phyloP scores from a whole-genome alignment of 2,329 filamentous ascomycete genomes.

The Monosporascus sp. region DNA sequence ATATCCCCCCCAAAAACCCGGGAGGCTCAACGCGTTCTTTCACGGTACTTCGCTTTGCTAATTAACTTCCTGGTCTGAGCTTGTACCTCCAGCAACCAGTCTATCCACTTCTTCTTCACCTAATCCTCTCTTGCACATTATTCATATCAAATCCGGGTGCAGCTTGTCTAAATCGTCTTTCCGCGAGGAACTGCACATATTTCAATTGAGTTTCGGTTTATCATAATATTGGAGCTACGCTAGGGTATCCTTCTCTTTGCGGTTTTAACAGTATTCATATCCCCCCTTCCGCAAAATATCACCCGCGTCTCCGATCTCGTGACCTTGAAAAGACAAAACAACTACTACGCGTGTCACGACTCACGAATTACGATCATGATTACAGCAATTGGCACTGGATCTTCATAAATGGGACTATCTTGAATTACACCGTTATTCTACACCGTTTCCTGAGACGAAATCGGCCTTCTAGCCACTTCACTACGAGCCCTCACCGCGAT shows the following conservation, averaged over 20 bases:
- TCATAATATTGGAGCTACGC: no score
- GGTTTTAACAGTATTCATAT: neutral
- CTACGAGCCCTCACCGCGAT: neutral
- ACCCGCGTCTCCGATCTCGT: neutral
- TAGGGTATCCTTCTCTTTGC: neutral
- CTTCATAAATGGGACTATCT: neutral
- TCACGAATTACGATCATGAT: slow-evolving; percentile 4
- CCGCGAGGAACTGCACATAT: no score
- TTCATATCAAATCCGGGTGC: slow-evolving; percentile 1
- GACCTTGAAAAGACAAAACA: neutral
- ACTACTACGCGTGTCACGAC: neutral
- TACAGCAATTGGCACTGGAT: neutral
- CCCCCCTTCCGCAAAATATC: neutral
- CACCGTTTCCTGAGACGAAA: neutral
- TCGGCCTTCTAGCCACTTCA: neutral
- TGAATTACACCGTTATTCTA: neutral
- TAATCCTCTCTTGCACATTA: neutral
- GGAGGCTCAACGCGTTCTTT: slow-evolving; percentile 14
- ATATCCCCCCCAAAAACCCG: slow-evolving; percentile 11
- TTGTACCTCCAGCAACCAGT: slow-evolving; percentile 18
- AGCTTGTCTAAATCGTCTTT: neutral
- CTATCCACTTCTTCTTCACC: slow-evolving; percentile 3
- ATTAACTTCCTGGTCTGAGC: slow-evolving; percentile 15
- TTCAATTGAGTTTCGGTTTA: no score
- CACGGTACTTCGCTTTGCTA: slow-evolving; percentile 19